Percentiles rank a stretch among this genome's conserved stretches.
These are phyloP conservation scores for Cryphonectria carpinicola DNA, from an alignment of 2,329 filamentous ascomycete genomes.

Conservation along the genomic window DNA sequence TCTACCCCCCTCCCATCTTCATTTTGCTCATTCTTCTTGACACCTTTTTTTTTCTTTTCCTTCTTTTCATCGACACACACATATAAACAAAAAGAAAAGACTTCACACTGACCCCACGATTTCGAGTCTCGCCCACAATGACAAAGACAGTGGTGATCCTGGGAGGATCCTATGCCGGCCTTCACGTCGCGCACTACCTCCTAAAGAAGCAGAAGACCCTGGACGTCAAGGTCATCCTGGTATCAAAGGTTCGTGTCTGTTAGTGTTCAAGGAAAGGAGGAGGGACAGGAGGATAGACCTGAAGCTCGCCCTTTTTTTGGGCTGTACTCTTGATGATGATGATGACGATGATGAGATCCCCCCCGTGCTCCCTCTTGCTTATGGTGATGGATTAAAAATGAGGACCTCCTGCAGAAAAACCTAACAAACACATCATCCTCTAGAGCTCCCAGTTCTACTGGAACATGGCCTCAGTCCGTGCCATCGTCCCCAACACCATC, in stretches of 20 bases:
- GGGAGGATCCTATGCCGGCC: slow-evolving; percentile 57
- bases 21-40: not conserved
- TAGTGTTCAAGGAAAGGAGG: not conserved
- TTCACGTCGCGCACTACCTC: slow-evolving; percentile 57
- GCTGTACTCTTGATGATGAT: not conserved
- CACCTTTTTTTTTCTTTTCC: not conserved
- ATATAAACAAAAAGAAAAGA: not conserved
- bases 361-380: no score
- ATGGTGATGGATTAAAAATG: no score
- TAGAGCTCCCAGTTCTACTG: slow-evolving; percentile 63
- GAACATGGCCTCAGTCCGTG: slow-evolving; percentile 61
- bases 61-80: not conserved
- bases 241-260: slow-evolving; percentile 53
- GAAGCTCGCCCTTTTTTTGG: not conserved
- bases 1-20: not conserved
- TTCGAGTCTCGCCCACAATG: slow-evolving; percentile 39
- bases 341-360: no score
- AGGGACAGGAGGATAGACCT: not conserved
- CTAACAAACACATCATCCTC: no score
- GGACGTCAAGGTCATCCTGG: slow-evolving; percentile 57
- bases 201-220: slow-evolving; percentile 57
- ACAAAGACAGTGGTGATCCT: slow-evolving; percentile 57
- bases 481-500: slow-evolving; percentile 55
- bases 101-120: not conserved
- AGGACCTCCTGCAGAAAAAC: no score